A percentile compares a stretch with the other conserved stretches of the same genome.
Evolutionary conservation across 805 yeast genomes (phyloP).

Genomic region (Yarrowia yakushimensis): DNA sequence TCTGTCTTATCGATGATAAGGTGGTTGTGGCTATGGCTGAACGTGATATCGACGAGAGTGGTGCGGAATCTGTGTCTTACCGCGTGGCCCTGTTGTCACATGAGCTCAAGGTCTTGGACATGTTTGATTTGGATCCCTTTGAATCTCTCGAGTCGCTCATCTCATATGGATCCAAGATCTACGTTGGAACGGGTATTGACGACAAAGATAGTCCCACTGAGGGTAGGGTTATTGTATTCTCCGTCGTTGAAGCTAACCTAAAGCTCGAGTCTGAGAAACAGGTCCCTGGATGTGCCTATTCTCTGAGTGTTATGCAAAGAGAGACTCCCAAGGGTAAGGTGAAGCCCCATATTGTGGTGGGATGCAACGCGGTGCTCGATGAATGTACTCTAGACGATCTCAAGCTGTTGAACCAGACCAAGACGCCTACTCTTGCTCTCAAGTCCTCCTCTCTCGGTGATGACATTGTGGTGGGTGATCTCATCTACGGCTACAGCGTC

Average conservation of each 20-base stretch:
- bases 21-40: slow-evolving; percentile 18
- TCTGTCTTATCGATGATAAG: not conserved
- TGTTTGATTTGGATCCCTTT: not conserved
- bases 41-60: not conserved
- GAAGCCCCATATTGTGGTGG: not conserved
- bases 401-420: not conserved
- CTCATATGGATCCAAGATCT: not conserved
- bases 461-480: slow-evolving; percentile 1
- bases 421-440: slow-evolving; percentile 7
- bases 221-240: not conserved
- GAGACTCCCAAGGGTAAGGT: not conserved
- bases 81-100: not conserved
- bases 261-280: not conserved
- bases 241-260: not conserved
- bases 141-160: slow-evolving; percentile 11
- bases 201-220: slow-evolving; percentile 11
- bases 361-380: not conserved
- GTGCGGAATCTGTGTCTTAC: not conserved
- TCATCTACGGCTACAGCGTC: not conserved
- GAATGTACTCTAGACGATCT: not conserved
- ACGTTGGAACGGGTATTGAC: slow-evolving; percentile 9
- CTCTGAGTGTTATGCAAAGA: not conserved
- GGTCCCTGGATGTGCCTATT: slow-evolving; percentile 16
- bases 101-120: slow-evolving; percentile 3
- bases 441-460: not conserved